Conservation (phyloP, 257 asterid species). For the Rubia yunnanensis region DNA sequence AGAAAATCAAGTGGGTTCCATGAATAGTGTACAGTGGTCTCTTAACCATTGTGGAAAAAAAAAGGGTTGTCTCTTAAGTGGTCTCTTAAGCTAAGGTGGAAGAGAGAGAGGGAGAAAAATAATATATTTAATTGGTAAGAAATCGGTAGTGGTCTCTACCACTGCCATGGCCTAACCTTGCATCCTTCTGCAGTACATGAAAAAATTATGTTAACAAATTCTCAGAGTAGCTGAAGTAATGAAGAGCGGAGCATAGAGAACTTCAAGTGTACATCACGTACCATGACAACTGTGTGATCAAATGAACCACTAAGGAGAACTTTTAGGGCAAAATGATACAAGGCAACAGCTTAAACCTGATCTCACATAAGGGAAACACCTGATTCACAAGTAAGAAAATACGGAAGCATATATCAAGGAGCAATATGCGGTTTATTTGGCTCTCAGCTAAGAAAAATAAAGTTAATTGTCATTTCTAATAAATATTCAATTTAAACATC, state of each 20-base stretch:
- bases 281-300: conserved; percentile 45
- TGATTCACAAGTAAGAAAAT: background rate
- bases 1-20: too few species aligned
- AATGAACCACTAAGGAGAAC: conserved; percentile 94
- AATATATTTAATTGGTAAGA: too few species aligned
- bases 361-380: conserved; percentile 8
- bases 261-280: background rate
- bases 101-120: too few species aligned
- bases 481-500: too few species aligned
- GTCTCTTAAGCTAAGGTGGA: too few species aligned
- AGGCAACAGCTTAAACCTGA: conserved; percentile 93
- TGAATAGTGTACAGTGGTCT: too few species aligned
- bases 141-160: too few species aligned
- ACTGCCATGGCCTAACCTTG: too few species aligned
- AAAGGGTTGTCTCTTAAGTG: too few species aligned
- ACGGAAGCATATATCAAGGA: background rate
- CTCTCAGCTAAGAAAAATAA: background rate
- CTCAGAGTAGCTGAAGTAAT: background rate
- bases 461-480: too few species aligned
- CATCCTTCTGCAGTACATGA: conserved; percentile 58
- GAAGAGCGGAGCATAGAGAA: background rate
- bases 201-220: conserved; percentile 6
- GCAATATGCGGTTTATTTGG: background rate
- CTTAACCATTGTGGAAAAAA: too few species aligned
- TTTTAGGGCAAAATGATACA: conserved; percentile 60